Base-by-base conservation (phyloP, 441 rosid genomes). In the Lepidium campestre region DNA sequence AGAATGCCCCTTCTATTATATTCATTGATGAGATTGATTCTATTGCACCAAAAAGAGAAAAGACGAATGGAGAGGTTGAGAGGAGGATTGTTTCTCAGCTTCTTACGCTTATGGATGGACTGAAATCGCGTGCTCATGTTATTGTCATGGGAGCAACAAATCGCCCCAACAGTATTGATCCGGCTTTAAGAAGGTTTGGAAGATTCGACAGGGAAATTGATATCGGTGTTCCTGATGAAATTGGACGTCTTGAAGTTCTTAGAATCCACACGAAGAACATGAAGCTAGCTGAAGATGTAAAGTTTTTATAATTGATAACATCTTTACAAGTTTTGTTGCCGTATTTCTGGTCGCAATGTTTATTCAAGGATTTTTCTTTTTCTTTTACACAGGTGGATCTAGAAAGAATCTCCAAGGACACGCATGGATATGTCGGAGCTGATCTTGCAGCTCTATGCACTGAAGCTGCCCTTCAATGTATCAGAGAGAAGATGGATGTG, bases 361-460 rank as follows among this genome's bases (percentile, higher is more conserved):
- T 58, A 52, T 6, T 10, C 47, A 65, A 50, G 36, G 2, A 23
- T 3, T 19, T 13, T 55, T 15, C 4, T 32, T 29, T 36, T 68
- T 57, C 34, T 23, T 13, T 12, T 55, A 3, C 18, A 34, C 82
- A 83, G 84, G 86, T 83, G 13, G 87, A 81, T 78, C 79, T 83
- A 22, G 87, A 83, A 64, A 81, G 78, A 69, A 78, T 74, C 64
- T 81, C 82, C 29, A 77, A 75, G 60, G 83, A 81, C 70, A 81
- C 87, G 15, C 87, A 83, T 6, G 87, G 87, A 42, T 81, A 81
- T 65, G 87, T 83, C 10, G 87, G 87, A 57, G 75, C 87, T 3
- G 87, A 83, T 69, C 83, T 83, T 65, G 87, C 87, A 46, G 85
- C 85, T 62, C 78, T 83, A 31, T 83, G 83, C 68, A 83, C 87